Evolutionary conservation across 164 flowering plant species (phyloP).

Genomic region (Piper longum): DNA sequence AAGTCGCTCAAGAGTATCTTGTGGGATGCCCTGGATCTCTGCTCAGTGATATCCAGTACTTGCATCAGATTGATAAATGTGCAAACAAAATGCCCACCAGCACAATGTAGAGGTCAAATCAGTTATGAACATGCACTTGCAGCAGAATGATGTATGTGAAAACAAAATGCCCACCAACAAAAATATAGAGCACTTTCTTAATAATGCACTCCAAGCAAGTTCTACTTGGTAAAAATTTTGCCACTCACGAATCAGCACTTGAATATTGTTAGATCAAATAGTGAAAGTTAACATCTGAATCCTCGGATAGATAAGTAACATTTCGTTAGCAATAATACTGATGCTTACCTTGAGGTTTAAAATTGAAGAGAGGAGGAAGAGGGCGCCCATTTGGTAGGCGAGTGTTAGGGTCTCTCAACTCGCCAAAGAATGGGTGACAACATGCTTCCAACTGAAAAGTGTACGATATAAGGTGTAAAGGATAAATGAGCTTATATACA

Average conservation of each 20-base stretch:
- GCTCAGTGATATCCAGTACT: constrained; percentile 9
- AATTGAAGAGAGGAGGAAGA: constrained; percentile 89
- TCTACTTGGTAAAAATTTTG: no score
- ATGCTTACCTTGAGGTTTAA: constrained; percentile 64
- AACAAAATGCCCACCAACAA: no score
- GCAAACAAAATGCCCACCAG: neutral
- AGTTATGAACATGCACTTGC: no score
- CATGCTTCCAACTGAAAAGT: constrained; percentile 77
- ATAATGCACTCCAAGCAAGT: neutral
- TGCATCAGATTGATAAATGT: neutral
- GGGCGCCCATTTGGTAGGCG: constrained; percentile 95
- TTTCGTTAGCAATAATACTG: neutral
- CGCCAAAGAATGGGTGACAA: constrained; percentile 90
- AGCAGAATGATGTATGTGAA: no score
- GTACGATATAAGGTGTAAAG: neutral
- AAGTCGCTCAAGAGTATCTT: constrained; percentile 45
- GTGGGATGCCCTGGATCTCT: constrained; percentile 64
- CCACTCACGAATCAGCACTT: no score
- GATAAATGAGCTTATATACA: neutral
- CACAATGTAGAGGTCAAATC: neutral
- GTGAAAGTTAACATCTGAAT: neutral
- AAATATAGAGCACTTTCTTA: no score
- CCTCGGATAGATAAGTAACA: neutral
- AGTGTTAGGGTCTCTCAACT: constrained; percentile 73
- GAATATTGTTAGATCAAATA: neutral